phyloP scores from a whole-genome alignment of 2,329 filamentous ascomycete species.

The Monosporascus sp. region DNA sequence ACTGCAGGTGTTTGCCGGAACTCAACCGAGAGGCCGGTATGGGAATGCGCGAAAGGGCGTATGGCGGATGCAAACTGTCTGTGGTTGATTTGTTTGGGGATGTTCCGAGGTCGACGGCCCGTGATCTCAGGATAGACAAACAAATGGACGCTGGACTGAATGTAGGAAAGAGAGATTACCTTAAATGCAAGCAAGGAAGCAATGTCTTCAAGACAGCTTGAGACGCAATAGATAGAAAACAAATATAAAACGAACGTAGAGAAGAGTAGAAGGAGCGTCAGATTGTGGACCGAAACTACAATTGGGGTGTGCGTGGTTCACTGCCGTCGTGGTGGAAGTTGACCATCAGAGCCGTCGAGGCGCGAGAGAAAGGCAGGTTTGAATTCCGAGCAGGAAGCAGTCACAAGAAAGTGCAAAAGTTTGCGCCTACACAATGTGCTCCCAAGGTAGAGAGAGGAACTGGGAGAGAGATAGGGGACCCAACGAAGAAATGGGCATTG shows the following conservation, averaged over 20 bases:
- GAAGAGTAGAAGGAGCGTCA: constrained; percentile 9
- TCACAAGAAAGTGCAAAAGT: no score
- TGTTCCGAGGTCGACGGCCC: background rate
- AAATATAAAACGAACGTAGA: constrained; percentile 13
- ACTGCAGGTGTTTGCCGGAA: constrained; percentile 10
- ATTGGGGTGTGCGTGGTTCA: no score
- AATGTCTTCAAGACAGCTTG: constrained; percentile 20
- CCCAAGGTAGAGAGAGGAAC: no score
- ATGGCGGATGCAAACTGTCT: constrained; percentile 2
- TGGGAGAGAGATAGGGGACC: no score
- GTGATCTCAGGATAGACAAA: background rate
- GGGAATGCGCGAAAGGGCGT: constrained; percentile 1
- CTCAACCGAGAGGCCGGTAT: background rate
- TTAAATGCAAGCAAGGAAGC: constrained; percentile 3
- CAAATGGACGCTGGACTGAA: constrained; percentile 6
- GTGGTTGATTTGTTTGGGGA: constrained; percentile 1
- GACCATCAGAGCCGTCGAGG: background rate
- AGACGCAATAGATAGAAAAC: constrained; percentile 6
- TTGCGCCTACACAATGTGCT: no score
- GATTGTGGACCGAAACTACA: background rate
- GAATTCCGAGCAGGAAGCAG: no score
- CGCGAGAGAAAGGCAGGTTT: no score
- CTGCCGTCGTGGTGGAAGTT: no score
- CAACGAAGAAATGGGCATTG: no score
- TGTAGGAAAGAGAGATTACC: constrained; percentile 8